Evolutionary conservation across 345 rosid genomes (phyloP).

Genomic region (Linum lewisii): DNA sequence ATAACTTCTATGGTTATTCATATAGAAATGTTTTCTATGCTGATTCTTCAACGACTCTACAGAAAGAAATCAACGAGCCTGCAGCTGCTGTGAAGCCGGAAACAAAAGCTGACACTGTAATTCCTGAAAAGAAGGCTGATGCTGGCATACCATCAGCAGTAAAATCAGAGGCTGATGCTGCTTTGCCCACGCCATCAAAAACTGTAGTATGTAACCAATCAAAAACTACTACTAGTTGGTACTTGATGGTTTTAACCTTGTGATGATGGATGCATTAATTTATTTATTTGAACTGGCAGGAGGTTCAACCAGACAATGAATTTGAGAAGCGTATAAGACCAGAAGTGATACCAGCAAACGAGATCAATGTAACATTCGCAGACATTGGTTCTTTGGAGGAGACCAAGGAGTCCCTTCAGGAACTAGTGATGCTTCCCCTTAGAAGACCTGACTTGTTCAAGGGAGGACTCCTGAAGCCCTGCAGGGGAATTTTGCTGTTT

Average conservation of each 20-base stretch:
- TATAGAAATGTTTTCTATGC: too few relatives aligned
- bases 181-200: conserved; percentile 27
- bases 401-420: conserved; percentile 87
- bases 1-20: too few relatives aligned
- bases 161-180: conserved; percentile 29
- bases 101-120: conserved; percentile 26
- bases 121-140: conserved; percentile 35
- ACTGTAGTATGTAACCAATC: conserved; percentile 26
- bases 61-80: conserved; percentile 35
- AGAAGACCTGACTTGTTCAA: conserved; percentile 79
- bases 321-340: conserved; percentile 3
- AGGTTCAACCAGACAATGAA: not conserved
- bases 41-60: conserved; percentile 8
- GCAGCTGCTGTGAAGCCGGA: conserved; percentile 24
- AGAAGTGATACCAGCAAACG: conserved; percentile 7
- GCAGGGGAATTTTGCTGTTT: conserved; percentile 89
- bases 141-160: conserved; percentile 27
- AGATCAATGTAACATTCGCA: not conserved
- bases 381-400: conserved; percentile 68
- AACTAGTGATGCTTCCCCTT: conserved; percentile 94
- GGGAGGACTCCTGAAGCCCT: conserved; percentile 86
- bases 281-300: not conserved
- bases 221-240: too few relatives aligned
- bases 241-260: too few relatives aligned
- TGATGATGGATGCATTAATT: too few relatives aligned